Conservation (phyloP, 164 flowering plant species). For the Sextonia rubra region DNA sequence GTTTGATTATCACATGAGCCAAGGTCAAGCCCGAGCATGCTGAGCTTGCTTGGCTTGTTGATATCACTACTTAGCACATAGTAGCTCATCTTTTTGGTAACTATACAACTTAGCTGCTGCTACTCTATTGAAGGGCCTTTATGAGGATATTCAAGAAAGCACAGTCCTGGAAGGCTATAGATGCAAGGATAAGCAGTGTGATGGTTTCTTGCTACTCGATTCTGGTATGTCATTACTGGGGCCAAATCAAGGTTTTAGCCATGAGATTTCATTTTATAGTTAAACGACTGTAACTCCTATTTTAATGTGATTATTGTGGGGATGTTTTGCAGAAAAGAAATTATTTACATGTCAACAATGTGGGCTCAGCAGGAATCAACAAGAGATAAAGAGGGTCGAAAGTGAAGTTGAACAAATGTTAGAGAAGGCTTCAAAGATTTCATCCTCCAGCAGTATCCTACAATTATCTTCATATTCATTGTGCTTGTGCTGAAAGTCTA, state of each 20-base stretch:
- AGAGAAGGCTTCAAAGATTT: constrained; percentile 40
- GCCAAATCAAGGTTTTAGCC: constrained; percentile 1
- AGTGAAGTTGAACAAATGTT: constrained; percentile 45
- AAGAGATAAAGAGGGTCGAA: constrained; percentile 47
- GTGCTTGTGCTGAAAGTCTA: too few species aligned
- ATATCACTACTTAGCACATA: too few species aligned
- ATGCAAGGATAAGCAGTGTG: constrained; percentile 56
- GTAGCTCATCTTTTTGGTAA: background rate
- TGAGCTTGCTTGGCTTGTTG: too few species aligned
- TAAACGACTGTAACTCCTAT: background rate
- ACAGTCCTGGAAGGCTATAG: constrained; percentile 85
- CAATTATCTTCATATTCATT: background rate
- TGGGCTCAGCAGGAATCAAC: constrained; percentile 62
- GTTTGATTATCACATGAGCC: too few species aligned
- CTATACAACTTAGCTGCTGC: constrained; percentile 9
- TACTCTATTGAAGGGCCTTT: constrained; percentile 49
- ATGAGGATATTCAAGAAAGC: constrained; percentile 78
- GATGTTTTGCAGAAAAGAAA: constrained; percentile 45
- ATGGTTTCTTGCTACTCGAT: constrained; percentile 73
- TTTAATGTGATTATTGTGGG: background rate
- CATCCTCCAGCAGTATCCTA: constrained; percentile 65
- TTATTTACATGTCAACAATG: constrained; percentile 81
- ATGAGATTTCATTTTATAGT: background rate
- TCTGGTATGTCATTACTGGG: constrained; percentile 46
- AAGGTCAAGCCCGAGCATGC: too few species aligned